These are phyloP conservation scores for Aspergillus avenaceus DNA, from an alignment of 495 filamentous ascomycete species.

Conservation along the genomic window DNA sequence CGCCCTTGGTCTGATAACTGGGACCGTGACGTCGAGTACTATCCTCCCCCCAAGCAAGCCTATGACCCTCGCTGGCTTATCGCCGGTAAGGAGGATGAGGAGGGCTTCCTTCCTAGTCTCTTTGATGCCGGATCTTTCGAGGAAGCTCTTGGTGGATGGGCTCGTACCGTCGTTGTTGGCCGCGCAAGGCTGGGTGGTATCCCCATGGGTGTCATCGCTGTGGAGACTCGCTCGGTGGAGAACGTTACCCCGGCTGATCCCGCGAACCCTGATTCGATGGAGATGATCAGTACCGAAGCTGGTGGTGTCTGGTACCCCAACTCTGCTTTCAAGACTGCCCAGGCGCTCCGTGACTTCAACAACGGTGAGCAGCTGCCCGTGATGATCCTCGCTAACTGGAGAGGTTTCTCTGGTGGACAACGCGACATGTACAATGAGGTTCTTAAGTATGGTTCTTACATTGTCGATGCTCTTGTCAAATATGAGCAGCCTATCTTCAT, in stretches of 20 bases:
- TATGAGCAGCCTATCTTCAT: slow-evolving; percentile 98
- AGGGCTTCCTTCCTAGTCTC: slow-evolving; percentile 82
- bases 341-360: slow-evolving; percentile 99
- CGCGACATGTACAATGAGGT: slow-evolving; percentile 99
- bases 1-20: slow-evolving; percentile 78
- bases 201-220: slow-evolving; percentile 96
- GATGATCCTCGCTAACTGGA: slow-evolving; percentile 99
- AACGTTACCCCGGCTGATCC: slow-evolving; percentile 98
- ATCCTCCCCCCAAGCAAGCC: slow-evolving; percentile 78
- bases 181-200: slow-evolving; percentile 96
- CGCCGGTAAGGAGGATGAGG: slow-evolving; percentile 80
- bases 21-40: slow-evolving; percentile 88
- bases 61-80: slow-evolving; percentile 96
- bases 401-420: slow-evolving; percentile 98
- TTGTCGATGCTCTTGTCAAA: slow-evolving; percentile 96
- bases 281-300: slow-evolving; percentile 88
- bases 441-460: slow-evolving; percentile 97
- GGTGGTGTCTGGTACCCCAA: slow-evolving; percentile 99
- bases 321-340: slow-evolving; percentile 98
- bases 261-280: slow-evolving; percentile 95
- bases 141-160: slow-evolving; percentile 95
- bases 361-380: slow-evolving; percentile 95
- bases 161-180: slow-evolving; percentile 91
- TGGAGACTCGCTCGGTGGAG: slow-evolving; percentile 93
- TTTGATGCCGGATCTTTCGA: slow-evolving; percentile 97